Evolutionary conservation across 2,329 filamentous ascomycete species (phyloP), one percentile per base, ranked within the genome.

Genomic region (Colletotrichum incanum): DNA sequence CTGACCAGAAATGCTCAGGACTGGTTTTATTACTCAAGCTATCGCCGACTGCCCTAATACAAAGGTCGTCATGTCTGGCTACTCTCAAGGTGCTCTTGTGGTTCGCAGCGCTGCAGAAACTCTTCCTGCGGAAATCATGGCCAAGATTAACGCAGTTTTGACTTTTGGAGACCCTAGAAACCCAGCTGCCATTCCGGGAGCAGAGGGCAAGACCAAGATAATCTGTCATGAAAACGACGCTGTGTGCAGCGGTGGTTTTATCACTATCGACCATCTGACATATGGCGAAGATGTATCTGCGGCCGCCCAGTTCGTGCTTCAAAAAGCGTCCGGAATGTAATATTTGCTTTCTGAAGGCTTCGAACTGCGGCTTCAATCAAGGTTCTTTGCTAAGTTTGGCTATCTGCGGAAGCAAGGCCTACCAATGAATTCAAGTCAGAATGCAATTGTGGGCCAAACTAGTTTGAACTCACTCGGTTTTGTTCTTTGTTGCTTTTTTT

Each of bases 21-120:
- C 84, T 47, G 74, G 80, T 6, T 71, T 75, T 39, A 71, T 79
- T 49, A 75, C 65, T 4, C 45, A 80, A 26, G 80, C 82, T 1
- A 75, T 78, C 37, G 74, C 75, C 2, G 71, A 77, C 0, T 78
- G 77, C 65, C 77, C 75, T 18, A 50, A 72, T 18, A 74, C 77
- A 23, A 75, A 76, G 55, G 59, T 78, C 3, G 77, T 76, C 11
- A 52, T 79, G 39, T 60, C 75, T 31, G 78, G 78, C 28, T 78
- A 77, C 73, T 79, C 78, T 1, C 78, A 78, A n/a, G 78, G 77
- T n/a, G 77, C 74, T 34, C 65, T 77, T 31, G 77, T 77, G 11
- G 74, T 79, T 7, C 78, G 79, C 49, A 75, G 78, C 23, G 78
- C 78, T 2, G 74, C 76, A 1, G 65, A 73, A 18, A 59, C 71